phyloP scores from a whole-genome alignment of 257 asterid genomes.

The Przewalskia tangutica region DNA sequence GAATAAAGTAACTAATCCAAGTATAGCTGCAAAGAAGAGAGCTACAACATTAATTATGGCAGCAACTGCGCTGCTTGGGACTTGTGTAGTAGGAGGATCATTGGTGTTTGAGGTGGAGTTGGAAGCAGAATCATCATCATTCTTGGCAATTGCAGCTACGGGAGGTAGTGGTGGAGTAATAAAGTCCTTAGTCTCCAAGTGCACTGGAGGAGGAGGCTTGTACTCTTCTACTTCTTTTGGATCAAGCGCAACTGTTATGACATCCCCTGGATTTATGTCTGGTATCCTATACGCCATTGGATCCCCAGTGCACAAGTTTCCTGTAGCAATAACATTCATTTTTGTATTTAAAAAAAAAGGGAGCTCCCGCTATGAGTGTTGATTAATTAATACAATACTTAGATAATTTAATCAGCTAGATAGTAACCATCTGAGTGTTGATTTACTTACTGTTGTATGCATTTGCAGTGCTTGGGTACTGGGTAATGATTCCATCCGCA shows the following conservation, averaged over 20 bases:
- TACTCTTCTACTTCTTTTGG: constrained; percentile 5
- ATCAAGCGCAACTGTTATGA: background rate
- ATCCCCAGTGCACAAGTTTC: constrained; percentile 1
- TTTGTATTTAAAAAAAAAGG: background rate
- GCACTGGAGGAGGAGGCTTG: constrained; percentile 3
- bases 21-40: background rate
- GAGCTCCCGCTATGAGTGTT: too few relatives aligned
- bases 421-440: background rate
- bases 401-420: too few relatives aligned
- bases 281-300: background rate
- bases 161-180: background rate
- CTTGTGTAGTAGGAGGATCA: background rate
- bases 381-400: background rate
- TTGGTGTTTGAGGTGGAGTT: background rate
- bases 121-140: background rate
- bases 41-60: background rate
- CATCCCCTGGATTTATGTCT: background rate
- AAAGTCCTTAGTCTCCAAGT: constrained; percentile 1
- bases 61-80: background rate
- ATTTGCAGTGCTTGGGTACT: constrained; percentile 60
- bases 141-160: background rate
- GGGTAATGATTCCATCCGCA: constrained; percentile 62
- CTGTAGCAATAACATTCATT: background rate
- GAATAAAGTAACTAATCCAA: background rate
- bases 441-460: constrained; percentile 51